Conservation (phyloP, 805 yeast species). For the Suhomyces prunicola region DNA sequence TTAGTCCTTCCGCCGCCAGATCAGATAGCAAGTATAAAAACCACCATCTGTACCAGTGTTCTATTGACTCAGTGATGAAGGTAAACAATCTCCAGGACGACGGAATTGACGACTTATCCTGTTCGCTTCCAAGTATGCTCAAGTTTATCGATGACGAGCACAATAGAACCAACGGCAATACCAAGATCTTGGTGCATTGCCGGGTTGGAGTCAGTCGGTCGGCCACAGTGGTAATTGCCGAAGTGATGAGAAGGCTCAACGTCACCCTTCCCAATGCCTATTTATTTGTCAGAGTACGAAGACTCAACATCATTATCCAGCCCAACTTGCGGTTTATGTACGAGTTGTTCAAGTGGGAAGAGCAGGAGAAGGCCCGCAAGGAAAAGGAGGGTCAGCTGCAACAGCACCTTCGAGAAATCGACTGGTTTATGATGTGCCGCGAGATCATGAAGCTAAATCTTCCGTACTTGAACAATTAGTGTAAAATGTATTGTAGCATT, state of each 20-base stretch:
- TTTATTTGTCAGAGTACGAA: constrained; percentile 79
- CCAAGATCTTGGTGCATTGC: constrained; percentile 71
- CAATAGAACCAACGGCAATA: constrained; percentile 18
- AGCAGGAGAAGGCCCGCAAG: constrained; percentile 19
- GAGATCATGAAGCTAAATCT: constrained; percentile 77
- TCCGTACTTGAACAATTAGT: constrained; percentile 46
- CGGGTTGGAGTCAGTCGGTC: constrained; percentile 94
- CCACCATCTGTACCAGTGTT: constrained; percentile 6
- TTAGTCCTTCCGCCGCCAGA: constrained; percentile 16
- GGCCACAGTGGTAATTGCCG: constrained; percentile 94
- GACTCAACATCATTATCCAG: constrained; percentile 89
- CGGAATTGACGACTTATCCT: constrained; percentile 76
- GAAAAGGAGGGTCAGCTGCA: background rate
- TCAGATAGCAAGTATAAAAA: background rate
- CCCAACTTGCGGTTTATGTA: constrained; percentile 91
- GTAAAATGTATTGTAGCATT: background rate
- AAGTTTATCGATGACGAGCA: constrained; percentile 53
- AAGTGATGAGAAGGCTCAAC: constrained; percentile 75
- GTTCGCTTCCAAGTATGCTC: constrained; percentile 60
- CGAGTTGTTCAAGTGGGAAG: constrained; percentile 67
- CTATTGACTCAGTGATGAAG: constrained; percentile 51
- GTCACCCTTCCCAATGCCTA: constrained; percentile 76
- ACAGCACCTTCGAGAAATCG: constrained; percentile 55
- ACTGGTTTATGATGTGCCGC: constrained; percentile 85
- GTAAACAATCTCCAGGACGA: constrained; percentile 82